Base-by-base conservation (phyloP, 371 early-diverging fungal genomes). In the Rhizopus arrhizus region DNA sequence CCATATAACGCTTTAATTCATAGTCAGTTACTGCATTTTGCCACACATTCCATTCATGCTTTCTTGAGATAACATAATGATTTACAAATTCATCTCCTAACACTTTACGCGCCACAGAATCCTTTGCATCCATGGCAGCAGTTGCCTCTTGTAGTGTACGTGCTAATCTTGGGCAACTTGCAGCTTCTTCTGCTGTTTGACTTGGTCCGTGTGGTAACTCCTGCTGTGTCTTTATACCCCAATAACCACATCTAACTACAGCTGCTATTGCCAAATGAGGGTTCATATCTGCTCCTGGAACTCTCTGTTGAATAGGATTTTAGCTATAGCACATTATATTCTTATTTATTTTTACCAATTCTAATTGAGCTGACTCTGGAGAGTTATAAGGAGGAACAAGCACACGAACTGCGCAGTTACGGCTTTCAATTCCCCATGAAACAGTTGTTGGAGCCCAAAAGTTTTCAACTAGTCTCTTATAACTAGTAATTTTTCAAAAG, bases 371-470 rank as follows among this genome's bases (percentile, higher is more conserved):
- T 3, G 88, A 78, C 42, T 70, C 74, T 13, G 85, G 64, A 9
- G 88, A 82, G 55, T 86, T 79, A 5, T 83, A 77, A 13, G 92
- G 91, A 5, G 92, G 91, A 0, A 81, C 80, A 56, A 94, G 91
- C 49, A 91, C 76, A 33, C 94, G 86, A 46, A 94, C 80, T 12
- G 88, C 87, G 5, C 90, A 78, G 12, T 81, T 78, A 16, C 95
- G 83, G 56, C 87, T 88, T 59, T 92, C 92, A 47, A 87, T 70
- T 13, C 95, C 93, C 82, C 92, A 94, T 2, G 89, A 87, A 33
- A 91, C 86, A n/a, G 78, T 89, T 4, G 90, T 83, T n/a, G 95
- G 93, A 13, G 95, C 91, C 91, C 91, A 94, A 66, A 84, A 90
- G 64, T 88, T 89, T 60, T 85, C 90, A 29, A 87, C 87, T 34